Percentiles rank a stretch among this genome's conserved stretches.
Evolutionary conservation across 345 rosid species (phyloP).

Genomic region (Eucalyptus sideroxylon): DNA sequence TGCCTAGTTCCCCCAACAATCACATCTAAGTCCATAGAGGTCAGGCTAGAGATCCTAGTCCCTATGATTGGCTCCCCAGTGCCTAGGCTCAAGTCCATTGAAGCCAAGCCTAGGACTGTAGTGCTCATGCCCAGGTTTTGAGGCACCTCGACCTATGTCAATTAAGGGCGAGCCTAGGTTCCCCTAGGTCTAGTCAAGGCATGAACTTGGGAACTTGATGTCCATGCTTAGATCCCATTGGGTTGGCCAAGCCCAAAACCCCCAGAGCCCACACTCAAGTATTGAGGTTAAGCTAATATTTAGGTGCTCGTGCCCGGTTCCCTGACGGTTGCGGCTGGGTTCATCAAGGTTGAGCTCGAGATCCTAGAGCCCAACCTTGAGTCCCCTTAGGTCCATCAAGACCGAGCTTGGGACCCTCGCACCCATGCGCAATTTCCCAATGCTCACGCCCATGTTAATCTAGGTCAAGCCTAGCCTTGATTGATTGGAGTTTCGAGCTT

Average conservation of each 20-base stretch:
- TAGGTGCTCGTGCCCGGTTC: rapidly evolving
- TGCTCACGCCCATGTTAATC: background rate
- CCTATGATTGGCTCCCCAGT: rapidly evolving
- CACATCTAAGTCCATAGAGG: background rate
- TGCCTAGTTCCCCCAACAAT: background rate
- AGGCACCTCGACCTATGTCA: background rate
- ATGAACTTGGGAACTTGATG: background rate
- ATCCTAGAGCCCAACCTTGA: too few relatives aligned
- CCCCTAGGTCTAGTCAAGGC: background rate
- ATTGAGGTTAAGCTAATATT: rapidly evolving
- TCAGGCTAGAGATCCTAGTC: too few relatives aligned
- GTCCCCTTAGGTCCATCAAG: background rate
- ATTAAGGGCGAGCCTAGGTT: background rate
- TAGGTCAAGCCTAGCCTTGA: background rate
- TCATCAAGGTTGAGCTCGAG: background rate
- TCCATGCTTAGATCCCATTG: background rate
- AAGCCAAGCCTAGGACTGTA: rapidly evolving
- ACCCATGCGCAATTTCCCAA: too few relatives aligned
- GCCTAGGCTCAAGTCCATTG: background rate
- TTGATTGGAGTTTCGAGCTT: background rate
- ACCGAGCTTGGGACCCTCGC: background rate
- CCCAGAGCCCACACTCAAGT: background rate
- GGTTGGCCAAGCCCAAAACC: background rate
- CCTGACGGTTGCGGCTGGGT: rapidly evolving
- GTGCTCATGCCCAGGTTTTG: background rate